phyloP scores from a whole-genome alignment of 495 filamentous ascomycete genomes.

The Bacidia rubella region DNA sequence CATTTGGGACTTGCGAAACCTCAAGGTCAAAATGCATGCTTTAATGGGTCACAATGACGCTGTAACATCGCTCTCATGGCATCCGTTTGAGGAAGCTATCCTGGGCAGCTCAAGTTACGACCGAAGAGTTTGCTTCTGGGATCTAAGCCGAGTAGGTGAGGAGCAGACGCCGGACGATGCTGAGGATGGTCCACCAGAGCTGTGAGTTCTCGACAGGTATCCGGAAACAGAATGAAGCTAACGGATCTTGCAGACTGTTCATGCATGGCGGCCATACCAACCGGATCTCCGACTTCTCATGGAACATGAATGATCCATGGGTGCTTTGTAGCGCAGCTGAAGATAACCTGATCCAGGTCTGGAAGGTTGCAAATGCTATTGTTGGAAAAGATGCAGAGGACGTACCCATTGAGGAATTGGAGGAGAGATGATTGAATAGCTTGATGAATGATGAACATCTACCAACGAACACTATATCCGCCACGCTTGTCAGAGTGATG shows the following conservation, averaged over 20 bases:
- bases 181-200: conserved; percentile 92
- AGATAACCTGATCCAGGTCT: conserved; percentile 92
- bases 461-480: too few relatives aligned
- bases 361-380: conserved; percentile 86
- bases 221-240: conserved; percentile 12
- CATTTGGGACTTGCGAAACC: conserved; percentile 86
- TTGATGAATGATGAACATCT: too few relatives aligned
- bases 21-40: conserved; percentile 72
- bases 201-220: conserved; percentile 42
- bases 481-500: too few relatives aligned
- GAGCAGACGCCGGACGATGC: conserved; percentile 90
- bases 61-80: conserved; percentile 86
- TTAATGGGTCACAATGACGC: conserved; percentile 74
- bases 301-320: conserved; percentile 95
- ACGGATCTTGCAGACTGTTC: conserved; percentile 48
- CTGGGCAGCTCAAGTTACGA: conserved; percentile 87
- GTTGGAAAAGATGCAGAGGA: conserved; percentile 70
- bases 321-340: conserved; percentile 87
- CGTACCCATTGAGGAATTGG: conserved; percentile 65
- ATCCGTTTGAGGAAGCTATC: conserved; percentile 75
- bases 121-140: conserved; percentile 91
- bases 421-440: conserved; percentile 26
- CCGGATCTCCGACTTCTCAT: conserved; percentile 88
- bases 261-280: conserved; percentile 99
- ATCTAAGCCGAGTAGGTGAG: conserved; percentile 75